These are phyloP conservation scores for Trichosporon sp. DNA, from an alignment of 1,284 basidiomycete species.

Conservation along the genomic window DNA sequence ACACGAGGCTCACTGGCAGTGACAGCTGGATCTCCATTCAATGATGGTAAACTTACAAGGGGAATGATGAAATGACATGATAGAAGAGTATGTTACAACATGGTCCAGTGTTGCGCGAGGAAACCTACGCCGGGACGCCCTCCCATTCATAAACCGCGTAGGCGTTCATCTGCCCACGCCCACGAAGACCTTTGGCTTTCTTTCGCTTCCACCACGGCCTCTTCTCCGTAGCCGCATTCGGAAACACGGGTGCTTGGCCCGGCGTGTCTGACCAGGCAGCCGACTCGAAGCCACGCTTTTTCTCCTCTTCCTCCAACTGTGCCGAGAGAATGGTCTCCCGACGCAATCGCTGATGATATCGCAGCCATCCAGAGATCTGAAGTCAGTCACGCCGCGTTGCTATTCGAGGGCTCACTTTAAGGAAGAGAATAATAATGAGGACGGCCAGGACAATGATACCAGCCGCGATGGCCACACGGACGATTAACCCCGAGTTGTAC, in stretches of 20 bases:
- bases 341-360: conserved; percentile 30
- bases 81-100: neutral
- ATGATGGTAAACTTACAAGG: neutral
- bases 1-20: neutral
- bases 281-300: conserved; percentile 40
- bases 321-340: conserved; percentile 28
- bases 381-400: neutral
- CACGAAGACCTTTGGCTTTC: conserved; percentile 19
- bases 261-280: conserved; percentile 44
- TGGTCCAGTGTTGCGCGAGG: neutral
- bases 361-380: conserved; percentile 39
- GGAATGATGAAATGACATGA: neutral
- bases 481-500: conserved; percentile 37
- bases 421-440: conserved; percentile 30
- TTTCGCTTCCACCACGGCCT: conserved; percentile 21
- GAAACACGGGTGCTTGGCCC: conserved; percentile 25
- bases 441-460: conserved; percentile 41
- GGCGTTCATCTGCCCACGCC: conserved; percentile 40
- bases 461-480: conserved; percentile 38
- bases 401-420: conserved; percentile 30
- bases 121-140: conserved; percentile 27
- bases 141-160: conserved; percentile 45
- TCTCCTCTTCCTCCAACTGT: conserved; percentile 29
- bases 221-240: neutral
- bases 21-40: too few relatives aligned